Percentiles rank a stretch among this genome's conserved stretches.
phyloP scores from a whole-genome alignment of 73 alveolate genomes.

The Durusdinium trenchii region DNA sequence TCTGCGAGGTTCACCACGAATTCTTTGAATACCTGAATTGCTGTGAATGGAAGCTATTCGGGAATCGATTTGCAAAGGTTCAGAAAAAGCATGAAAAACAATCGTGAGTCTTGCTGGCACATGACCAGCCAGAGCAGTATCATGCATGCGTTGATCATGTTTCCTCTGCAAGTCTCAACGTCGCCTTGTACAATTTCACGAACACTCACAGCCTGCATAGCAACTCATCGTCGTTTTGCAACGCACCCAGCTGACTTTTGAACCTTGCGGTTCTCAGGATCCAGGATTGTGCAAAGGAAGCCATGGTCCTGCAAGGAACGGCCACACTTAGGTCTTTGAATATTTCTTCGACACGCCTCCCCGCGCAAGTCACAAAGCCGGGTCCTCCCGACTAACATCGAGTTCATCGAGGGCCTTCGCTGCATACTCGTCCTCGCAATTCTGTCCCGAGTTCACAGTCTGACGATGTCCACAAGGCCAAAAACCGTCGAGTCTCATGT shows the following conservation, averaged over 20 bases:
- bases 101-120: background rate
- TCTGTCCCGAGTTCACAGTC: no score
- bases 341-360: background rate
- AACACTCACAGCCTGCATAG: constrained; percentile 15
- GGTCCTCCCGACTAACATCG: constrained; percentile 46
- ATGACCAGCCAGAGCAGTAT: no score
- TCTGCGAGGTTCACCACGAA: constrained; percentile 74
- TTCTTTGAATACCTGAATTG: background rate
- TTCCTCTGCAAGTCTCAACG: background rate
- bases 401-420: constrained; percentile 61
- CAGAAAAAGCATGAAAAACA: background rate
- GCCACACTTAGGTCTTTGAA: background rate
- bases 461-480: no score
- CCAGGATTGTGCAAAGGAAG: constrained; percentile 18
- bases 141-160: background rate
- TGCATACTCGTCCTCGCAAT: constrained; percentile 21
- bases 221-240: background rate
- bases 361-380: background rate
- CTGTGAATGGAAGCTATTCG: background rate
- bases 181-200: constrained; percentile 55
- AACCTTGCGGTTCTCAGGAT: constrained; percentile 40
- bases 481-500: no score
- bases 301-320: background rate
- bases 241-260: background rate
- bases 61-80: no score